These are phyloP conservation scores for Alternaria sp. DNA, from an alignment of 2,329 filamentous ascomycete species.

Conservation along the genomic window DNA sequence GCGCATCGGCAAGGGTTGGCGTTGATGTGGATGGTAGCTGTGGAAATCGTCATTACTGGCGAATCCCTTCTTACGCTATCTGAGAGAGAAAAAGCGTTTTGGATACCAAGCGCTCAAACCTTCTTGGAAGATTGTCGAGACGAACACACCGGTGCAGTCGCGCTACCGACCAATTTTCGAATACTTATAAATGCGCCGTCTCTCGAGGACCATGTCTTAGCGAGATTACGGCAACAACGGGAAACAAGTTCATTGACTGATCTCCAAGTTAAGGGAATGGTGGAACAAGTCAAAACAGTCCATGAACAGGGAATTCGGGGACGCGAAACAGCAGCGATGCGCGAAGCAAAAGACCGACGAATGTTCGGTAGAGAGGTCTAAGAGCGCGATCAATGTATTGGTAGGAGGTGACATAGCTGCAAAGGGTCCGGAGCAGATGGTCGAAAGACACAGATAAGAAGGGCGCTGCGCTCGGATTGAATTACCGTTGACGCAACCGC, in stretches of 20 bases:
- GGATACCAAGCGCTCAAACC: neutral
- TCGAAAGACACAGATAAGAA: neutral
- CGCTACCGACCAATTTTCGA: neutral
- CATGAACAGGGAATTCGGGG: neutral
- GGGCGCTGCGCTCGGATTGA: neutral
- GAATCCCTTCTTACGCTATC: neutral
- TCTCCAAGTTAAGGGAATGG: too few species aligned
- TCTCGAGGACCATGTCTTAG: neutral
- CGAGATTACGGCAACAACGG: neutral
- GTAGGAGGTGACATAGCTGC: neutral
- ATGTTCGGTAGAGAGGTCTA: neutral
- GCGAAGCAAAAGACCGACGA: slow-evolving; percentile 6
- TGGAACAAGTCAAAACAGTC: neutral
- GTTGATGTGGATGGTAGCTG: neutral
- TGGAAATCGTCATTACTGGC: neutral
- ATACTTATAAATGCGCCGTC: neutral
- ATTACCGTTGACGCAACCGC: neutral
- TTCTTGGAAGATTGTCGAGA: neutral
- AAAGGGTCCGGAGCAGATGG: neutral
- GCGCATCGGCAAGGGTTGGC: neutral
- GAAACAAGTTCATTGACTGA: neutral
- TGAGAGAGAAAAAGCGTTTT: neutral
- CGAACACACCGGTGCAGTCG: neutral
- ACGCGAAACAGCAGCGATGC: neutral
- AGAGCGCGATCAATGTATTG: neutral